These are phyloP conservation scores for Stagonosporopsis cucurbitacearum DNA, from an alignment of 2,329 filamentous ascomycete genomes.

Conservation along the genomic window DNA sequence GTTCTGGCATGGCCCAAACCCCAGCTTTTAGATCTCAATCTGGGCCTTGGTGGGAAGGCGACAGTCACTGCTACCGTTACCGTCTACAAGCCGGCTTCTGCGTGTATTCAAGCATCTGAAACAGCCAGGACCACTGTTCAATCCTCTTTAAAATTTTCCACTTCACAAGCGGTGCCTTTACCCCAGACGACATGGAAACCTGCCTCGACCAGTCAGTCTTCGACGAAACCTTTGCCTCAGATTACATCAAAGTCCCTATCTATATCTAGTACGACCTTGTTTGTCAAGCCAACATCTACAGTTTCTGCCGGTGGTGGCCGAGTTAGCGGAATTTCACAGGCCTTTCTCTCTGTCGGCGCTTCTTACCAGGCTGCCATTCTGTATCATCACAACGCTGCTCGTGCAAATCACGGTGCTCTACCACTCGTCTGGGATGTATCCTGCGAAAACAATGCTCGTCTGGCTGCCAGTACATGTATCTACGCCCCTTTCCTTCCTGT, in stretches of 20 bases:
- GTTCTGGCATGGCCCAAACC: neutral
- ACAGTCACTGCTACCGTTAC: neutral
- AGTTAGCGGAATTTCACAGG: conserved; percentile 4
- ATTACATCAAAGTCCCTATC: too few species aligned
- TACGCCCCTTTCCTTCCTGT: neutral
- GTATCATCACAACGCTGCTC: conserved; percentile 84
- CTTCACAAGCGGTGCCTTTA: neutral
- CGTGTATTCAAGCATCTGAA: neutral
- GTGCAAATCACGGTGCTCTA: conserved; percentile 76
- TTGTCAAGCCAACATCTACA: neutral
- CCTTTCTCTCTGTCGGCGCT: conserved; percentile 29
- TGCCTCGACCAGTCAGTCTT: neutral
- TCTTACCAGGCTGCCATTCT: conserved; percentile 52
- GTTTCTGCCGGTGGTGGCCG: neutral
- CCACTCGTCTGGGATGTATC: conserved; percentile 72
- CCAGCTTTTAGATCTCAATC: neutral
- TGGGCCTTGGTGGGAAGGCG: neutral
- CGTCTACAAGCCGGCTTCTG: neutral
- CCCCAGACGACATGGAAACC: neutral
- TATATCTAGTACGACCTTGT: neutral
- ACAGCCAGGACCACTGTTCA: too few species aligned
- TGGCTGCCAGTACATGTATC: neutral
- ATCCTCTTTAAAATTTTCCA: neutral
- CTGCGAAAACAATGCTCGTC: conserved; percentile 42
- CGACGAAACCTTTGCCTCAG: neutral